These are phyloP conservation scores for Dujonia santamariae DNA, from an alignment of 1,139 yeast species.

Conservation along the genomic window DNA sequence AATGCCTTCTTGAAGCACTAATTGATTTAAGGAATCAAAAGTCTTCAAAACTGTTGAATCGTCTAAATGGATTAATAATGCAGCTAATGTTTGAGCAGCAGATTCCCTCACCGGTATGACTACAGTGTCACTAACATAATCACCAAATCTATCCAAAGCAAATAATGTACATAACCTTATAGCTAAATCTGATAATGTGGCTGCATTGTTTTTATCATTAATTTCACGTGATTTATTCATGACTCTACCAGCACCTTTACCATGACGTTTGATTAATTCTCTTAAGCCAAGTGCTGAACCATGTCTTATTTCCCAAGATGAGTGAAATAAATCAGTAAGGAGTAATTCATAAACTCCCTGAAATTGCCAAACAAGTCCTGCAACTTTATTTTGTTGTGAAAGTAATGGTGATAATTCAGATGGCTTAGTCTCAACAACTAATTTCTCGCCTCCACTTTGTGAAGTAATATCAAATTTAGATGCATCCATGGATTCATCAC, in stretches of 20 bases:
- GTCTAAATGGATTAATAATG: constrained; percentile 68
- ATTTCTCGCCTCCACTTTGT: constrained; percentile 75
- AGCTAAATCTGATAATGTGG: constrained; percentile 82
- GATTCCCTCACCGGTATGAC: constrained; percentile 98
- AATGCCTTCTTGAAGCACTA: constrained; percentile 60
- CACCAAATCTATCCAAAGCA: constrained; percentile 94
- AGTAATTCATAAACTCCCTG: constrained; percentile 94
- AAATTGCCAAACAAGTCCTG: constrained; percentile 88
- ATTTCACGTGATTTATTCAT: constrained; percentile 58
- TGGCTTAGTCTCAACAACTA: constrained; percentile 78
- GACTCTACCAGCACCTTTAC: constrained; percentile 81
- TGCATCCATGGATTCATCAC: constrained; percentile 15
- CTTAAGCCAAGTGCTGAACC: constrained; percentile 94
- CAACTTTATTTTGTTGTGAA: constrained; percentile 71
- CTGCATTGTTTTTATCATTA: constrained; percentile 63
- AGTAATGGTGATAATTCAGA: constrained; percentile 68
- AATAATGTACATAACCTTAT: constrained; percentile 83
- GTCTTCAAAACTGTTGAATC: constrained; percentile 54
- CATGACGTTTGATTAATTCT: constrained; percentile 82
- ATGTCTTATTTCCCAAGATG: constrained; percentile 92
- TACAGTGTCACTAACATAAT: constrained; percentile 94
- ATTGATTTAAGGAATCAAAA: constrained; percentile 61
- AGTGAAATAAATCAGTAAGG: constrained; percentile 76
- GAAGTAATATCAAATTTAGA: constrained; percentile 61
- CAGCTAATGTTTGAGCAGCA: constrained; percentile 92